Conservation (phyloP, 139 green algal species). For the Asterochloris erici region DNA sequence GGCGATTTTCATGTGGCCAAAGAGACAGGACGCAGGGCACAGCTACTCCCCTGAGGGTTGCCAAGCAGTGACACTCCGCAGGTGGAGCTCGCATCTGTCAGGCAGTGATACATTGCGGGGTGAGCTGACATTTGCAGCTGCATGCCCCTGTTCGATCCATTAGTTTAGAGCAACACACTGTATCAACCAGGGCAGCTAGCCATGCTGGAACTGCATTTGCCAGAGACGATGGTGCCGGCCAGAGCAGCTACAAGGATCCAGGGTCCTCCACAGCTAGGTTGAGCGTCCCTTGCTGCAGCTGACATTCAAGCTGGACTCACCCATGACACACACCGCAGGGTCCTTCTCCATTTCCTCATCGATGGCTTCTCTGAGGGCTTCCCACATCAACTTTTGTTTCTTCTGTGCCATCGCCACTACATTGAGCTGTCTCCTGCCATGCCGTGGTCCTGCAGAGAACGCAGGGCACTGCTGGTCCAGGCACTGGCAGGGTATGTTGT, state of each 20-base stretch:
- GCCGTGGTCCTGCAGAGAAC: too few relatives aligned
- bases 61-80: too few relatives aligned
- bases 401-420: conserved; percentile 27
- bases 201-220: not conserved
- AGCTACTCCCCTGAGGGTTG: too few relatives aligned
- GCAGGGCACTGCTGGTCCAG: too few relatives aligned
- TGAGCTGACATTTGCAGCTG: too few relatives aligned
- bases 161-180: too few relatives aligned
- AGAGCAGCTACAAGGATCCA: not conserved
- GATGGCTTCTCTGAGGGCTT: conserved; percentile 80
- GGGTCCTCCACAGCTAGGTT: not conserved
- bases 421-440: not conserved
- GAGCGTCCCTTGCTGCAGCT: not conserved
- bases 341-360: conserved; percentile 97
- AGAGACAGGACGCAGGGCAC: too few relatives aligned
- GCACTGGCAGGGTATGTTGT: too few relatives aligned
- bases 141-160: too few relatives aligned
- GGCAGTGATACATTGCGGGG: too few relatives aligned
- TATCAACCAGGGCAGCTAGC: not conserved
- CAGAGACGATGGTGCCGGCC: not conserved
- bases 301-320: conserved; percentile 31
- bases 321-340: conserved; percentile 86
- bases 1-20: too few relatives aligned
- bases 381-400: conserved; percentile 89
- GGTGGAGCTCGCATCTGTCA: too few relatives aligned